Evolutionary conservation across 305 asterid genomes (phyloP).

Genomic region (Fraxinus sp.): DNA sequence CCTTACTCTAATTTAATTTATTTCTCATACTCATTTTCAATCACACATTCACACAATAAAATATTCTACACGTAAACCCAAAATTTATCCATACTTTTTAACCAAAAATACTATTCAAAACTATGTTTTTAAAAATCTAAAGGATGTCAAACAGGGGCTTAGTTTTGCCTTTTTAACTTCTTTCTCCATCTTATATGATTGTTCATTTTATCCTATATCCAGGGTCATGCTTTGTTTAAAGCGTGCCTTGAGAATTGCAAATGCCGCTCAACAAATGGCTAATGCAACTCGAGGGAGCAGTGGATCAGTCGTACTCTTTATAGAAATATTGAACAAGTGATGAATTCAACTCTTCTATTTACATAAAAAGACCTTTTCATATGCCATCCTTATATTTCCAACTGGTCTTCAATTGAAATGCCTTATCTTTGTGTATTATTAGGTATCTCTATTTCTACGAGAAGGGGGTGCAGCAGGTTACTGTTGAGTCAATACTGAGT

Average conservation of each 20-base stretch:
- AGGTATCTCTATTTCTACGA: conserved; percentile 97
- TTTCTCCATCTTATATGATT: conserved; percentile 12
- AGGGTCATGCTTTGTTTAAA: conserved; percentile 98
- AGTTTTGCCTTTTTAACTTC: neutral
- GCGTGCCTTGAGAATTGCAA: conserved; percentile 95
- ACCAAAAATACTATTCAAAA: no score
- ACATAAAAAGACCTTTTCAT: conserved; percentile 8
- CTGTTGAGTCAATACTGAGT: conserved; percentile 77
- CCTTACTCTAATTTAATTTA: no score
- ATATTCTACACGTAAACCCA: no score
- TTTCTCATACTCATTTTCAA: no score
- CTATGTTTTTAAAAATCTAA: no score
- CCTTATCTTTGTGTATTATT: conserved; percentile 14
- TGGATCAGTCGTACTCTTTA: conserved; percentile 74
- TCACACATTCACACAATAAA: no score
- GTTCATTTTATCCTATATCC: conserved; percentile 19
- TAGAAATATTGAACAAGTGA: conserved; percentile 96
- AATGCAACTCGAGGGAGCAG: conserved; percentile 86
- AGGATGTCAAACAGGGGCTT: no score
- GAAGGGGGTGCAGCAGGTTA: conserved; percentile 81
- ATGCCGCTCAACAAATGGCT: conserved; percentile 97
- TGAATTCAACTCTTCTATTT: conserved; percentile 15
- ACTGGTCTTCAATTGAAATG: neutral
- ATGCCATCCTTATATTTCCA: neutral
- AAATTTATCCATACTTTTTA: no score